Percentiles rank a stretch among this genome's conserved stretches.
Conservation (phyloP, 2,329 filamentous ascomycete genomes). For the Pyricularia pennisetigena region DNA sequence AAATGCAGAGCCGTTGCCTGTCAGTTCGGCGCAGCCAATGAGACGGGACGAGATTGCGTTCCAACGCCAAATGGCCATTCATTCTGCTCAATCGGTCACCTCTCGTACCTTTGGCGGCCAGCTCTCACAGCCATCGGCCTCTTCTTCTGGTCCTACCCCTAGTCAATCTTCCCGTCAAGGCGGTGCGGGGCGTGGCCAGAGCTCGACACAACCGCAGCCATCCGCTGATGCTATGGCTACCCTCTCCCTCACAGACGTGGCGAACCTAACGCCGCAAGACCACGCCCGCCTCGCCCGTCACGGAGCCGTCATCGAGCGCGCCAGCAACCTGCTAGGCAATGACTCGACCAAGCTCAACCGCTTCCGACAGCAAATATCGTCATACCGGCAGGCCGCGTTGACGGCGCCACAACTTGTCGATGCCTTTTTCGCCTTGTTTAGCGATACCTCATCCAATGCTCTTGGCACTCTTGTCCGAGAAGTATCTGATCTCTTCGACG, state of each 20-base stretch:
- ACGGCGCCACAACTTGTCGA: slow-evolving; percentile 73
- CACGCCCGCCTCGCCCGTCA: slow-evolving; percentile 74
- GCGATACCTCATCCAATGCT: slow-evolving; percentile 65
- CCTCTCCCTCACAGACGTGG: slow-evolving; percentile 38
- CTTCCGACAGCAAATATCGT: slow-evolving; percentile 73
- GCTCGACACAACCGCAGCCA: slow-evolving; percentile 1
- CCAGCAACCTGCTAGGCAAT: slow-evolving; percentile 69
- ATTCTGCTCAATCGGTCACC: slow-evolving; percentile 72
- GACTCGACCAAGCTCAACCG: slow-evolving; percentile 62
- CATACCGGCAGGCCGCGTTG: slow-evolving; percentile 61
- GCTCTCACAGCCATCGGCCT: slow-evolving; percentile 46
- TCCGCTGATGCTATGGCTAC: slow-evolving; percentile 34
- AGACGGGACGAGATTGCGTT: slow-evolving; percentile 83
- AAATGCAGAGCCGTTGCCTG: slow-evolving; percentile 69
- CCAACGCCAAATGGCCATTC: slow-evolving; percentile 85
- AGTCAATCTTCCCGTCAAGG: not conserved
- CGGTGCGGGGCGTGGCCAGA: not conserved
- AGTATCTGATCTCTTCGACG: slow-evolving; percentile 85
- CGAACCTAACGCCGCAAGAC: slow-evolving; percentile 60
- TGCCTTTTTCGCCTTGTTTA: slow-evolving; percentile 75
- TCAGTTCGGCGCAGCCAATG: slow-evolving; percentile 69
- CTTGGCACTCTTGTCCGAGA: slow-evolving; percentile 86
- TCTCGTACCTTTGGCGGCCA: slow-evolving; percentile 78
- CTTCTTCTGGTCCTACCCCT: not conserved
- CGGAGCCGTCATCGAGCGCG: slow-evolving; percentile 75